A percentile compares a stretch with the other conserved stretches of the same genome.
These are phyloP conservation scores for Durusdinium trenchii DNA, from an alignment of 73 alveolate species.

Conservation along the genomic window DNA sequence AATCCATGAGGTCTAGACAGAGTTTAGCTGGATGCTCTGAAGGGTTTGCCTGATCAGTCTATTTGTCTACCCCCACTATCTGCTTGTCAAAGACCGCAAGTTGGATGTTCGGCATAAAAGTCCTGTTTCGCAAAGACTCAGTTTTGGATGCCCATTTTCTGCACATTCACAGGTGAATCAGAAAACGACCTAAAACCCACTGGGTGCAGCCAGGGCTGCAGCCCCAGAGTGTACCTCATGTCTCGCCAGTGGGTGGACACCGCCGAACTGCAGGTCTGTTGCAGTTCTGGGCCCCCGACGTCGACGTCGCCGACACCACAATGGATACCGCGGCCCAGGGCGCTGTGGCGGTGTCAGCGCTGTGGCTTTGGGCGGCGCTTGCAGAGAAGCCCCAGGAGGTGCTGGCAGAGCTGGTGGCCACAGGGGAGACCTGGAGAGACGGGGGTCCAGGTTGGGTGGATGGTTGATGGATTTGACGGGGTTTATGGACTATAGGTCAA, in stretches of 20 bases:
- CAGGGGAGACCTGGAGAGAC: constrained; percentile 27
- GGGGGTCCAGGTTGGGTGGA: no score
- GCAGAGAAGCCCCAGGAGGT: constrained; percentile 4
- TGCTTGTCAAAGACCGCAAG: not conserved
- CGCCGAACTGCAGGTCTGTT: not conserved
- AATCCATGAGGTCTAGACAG: no score
- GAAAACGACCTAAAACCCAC: not conserved
- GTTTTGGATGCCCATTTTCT: not conserved
- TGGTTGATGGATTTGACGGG: no score
- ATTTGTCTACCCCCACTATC: no score
- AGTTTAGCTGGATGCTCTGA: no score
- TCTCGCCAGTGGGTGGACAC: not conserved
- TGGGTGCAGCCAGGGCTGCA: no score
- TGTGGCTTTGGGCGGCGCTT: constrained; percentile 59
- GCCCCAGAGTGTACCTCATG: no score
- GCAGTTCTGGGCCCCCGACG: constrained; percentile 73
- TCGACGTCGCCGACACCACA: not conserved
- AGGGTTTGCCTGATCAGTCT: no score
- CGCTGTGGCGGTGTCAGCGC: constrained; percentile 3
- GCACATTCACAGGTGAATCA: not conserved
- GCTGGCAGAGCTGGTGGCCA: constrained; percentile 27
- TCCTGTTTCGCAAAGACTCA: not conserved
- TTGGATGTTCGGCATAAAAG: not conserved
- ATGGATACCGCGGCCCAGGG: no score
- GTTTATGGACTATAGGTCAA: no score